A percentile compares a stretch with the other conserved stretches of the same genome.
Conservation (phyloP, 2,329 filamentous ascomycete species). For the Phyllachora maydis region DNA sequence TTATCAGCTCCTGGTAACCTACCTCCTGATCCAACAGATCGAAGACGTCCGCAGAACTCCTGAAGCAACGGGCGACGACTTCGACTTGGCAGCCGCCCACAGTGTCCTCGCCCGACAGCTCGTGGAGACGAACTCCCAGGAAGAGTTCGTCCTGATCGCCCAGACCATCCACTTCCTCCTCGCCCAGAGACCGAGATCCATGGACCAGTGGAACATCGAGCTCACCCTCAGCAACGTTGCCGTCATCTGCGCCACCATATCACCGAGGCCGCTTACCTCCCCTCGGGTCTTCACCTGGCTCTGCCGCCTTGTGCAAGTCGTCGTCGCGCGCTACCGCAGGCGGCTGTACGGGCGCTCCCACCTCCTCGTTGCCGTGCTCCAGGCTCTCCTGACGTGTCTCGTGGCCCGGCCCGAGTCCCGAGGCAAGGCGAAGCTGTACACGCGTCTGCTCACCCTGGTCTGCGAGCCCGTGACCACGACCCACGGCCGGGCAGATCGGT, state of each 20-base stretch:
- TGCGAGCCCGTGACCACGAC: slow-evolving; percentile 8
- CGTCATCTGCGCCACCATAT: slow-evolving; percentile 11
- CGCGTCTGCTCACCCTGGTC: slow-evolving; percentile 34
- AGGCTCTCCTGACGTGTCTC: slow-evolving; percentile 32
- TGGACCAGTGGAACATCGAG: slow-evolving; percentile 39
- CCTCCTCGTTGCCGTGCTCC: slow-evolving; percentile 29
- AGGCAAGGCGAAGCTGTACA: slow-evolving; percentile 26
- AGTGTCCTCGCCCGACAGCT: slow-evolving; percentile 16
- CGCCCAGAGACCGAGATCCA: slow-evolving; percentile 24
- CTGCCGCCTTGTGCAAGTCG: slow-evolving; percentile 30
- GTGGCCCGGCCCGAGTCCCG: slow-evolving; percentile 18
- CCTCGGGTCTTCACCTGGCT: slow-evolving; percentile 21
- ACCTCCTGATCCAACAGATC: slow-evolving; percentile 18
- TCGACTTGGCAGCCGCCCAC: slow-evolving; percentile 19
- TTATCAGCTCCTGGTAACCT: slow-evolving; percentile 21
- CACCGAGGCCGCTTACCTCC: slow-evolving; percentile 8
- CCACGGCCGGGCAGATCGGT: slow-evolving; percentile 20
- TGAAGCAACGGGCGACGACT: slow-evolving; percentile 5
- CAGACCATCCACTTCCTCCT: slow-evolving; percentile 22
- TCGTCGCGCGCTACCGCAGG: slow-evolving; percentile 38
- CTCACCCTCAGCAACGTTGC: slow-evolving; percentile 23
- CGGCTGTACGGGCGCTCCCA: slow-evolving; percentile 42
- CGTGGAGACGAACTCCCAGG: slow-evolving; percentile 7
- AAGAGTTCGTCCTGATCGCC: slow-evolving; percentile 16
- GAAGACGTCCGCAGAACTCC: too few species aligned